Evolutionary conservation across 148 eudicot genomes (phyloP).

Genomic region (Diospyros kaki): DNA sequence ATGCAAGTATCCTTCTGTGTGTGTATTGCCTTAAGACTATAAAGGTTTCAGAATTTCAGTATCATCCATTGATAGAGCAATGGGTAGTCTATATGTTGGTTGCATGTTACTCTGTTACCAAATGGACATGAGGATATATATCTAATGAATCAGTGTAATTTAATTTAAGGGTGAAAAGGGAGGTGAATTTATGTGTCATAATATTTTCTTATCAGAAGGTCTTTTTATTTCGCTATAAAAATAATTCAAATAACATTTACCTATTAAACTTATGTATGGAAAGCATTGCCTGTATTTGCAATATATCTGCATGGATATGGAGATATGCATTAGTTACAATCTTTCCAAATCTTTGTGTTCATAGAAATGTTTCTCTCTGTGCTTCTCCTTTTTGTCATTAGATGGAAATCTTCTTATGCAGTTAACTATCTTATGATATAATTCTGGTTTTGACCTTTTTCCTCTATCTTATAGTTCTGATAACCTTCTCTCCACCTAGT

Average conservation of each 20-base stretch:
- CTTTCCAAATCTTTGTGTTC: not conserved
- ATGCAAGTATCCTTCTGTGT: not conserved
- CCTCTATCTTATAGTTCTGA: not conserved
- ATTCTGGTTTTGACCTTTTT: not conserved
- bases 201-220: not conserved
- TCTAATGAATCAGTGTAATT: not conserved
- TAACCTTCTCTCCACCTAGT: not conserved
- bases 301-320: not conserved
- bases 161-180: not conserved
- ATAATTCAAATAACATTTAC: not conserved
- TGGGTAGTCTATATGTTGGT: not conserved
- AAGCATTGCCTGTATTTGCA: not conserved
- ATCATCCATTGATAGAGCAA: not conserved
- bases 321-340: not conserved
- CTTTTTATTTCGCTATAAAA: not conserved
- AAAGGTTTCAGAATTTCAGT: too few species aligned
- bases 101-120: not conserved
- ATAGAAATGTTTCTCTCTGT: not conserved
- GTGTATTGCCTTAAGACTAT: not conserved
- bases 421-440: too few species aligned
- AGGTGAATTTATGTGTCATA: not conserved
- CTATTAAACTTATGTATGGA: not conserved
- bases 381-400: too few species aligned
- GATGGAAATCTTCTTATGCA: not conserved
- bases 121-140: not conserved